phyloP scores from a whole-genome alignment of 139 green algal genomes.

The Desmodesmus armatus region DNA sequence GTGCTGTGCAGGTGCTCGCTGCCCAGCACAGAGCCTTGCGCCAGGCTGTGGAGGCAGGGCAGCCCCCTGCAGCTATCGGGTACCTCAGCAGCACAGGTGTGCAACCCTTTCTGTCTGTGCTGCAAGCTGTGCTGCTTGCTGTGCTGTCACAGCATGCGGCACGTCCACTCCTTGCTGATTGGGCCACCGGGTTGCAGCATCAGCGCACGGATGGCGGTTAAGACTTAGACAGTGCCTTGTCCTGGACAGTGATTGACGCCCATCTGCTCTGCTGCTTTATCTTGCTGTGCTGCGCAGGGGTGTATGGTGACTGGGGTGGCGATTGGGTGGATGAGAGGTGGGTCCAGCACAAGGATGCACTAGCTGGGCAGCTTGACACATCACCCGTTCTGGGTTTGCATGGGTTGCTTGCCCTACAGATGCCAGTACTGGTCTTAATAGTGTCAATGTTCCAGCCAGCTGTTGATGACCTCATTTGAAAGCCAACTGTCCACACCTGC shows the following conservation, averaged over 20 bases:
- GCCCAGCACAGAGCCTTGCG: constrained; percentile 4
- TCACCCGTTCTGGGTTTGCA: neutral
- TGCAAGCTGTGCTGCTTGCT: neutral
- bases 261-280: no score
- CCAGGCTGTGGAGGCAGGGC: neutral
- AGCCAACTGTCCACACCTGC: neutral
- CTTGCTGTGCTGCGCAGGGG: neutral
- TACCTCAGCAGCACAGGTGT: constrained; percentile 43
- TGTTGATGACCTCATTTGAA: neutral
- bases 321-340: constrained; percentile 46
- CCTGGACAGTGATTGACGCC: no score
- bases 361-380: neutral
- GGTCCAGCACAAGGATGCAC: no score
- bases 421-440: neutral
- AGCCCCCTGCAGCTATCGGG: neutral
- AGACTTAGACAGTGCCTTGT: no score
- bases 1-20: constrained; percentile 24
- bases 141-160: no score
- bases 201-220: no score
- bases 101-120: neutral
- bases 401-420: neutral
- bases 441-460: no score
- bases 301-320: constrained; percentile 45
- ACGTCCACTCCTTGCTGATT: no score
- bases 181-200: neutral